Evolutionary conservation across 1,284 basidiomycete species (phyloP), one percentile per base, ranked within the genome.

Genomic region (Puccinia coronata): DNA sequence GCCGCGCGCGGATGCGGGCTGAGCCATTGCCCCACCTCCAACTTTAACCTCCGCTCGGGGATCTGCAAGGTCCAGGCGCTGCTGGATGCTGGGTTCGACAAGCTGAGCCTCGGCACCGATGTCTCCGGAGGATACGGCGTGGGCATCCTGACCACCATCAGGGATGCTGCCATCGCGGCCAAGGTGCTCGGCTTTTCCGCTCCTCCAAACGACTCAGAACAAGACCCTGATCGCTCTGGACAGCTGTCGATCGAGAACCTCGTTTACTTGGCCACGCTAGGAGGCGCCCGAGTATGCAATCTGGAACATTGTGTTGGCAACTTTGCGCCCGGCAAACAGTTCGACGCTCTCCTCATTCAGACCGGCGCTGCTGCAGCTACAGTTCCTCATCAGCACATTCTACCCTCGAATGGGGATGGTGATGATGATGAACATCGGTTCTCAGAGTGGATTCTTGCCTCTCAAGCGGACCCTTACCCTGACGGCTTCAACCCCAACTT

Each of bases 21-120:
- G 63, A 92, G 92, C 83, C 96, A 98, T 86, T 98, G 96, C 85
- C 96, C 96, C 23, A 92, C 92, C 49, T 86, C 85, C 84, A 99
- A 98, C 86, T 92, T 96, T 85, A 93, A 97, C 87, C 85, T 98
- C 80, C 89, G 91, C 57, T 94, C 92, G 82, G 96, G 96, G 5
- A 89, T 92, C 36, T 92, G 94, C 1, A 90, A 90, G 31, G 90
- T 98, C 14, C 92, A 92, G 3, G 88, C 89, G 83, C 91, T 93
- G 86, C 88, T 97, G 31, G 93, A 96, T 86, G 87, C 87, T 77
- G 94, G 93, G 0, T 90, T 98, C 86, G 49, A 79, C 2, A 96
- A 97, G 92, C 92, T 95, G 82, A 93, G 93, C 16, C 88, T 98
- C 28, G 95, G 95, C 2, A 95, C 93, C 61, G 95, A 98, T 85